Conservation (phyloP, 768 basidiomycete species). For the Hericium alpestre region DNA sequence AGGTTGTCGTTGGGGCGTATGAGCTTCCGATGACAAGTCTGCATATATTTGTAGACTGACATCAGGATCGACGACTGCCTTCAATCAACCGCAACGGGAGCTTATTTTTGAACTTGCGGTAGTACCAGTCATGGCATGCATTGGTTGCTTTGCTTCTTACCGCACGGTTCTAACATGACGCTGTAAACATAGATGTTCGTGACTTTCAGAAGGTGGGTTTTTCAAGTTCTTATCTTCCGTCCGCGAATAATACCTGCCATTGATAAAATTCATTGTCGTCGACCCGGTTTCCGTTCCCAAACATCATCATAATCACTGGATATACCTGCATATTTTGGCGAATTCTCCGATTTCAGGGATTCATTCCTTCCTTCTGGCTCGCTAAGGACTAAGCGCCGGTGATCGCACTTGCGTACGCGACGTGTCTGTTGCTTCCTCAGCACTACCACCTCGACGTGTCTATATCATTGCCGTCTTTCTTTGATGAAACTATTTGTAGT, state of each 20-base stretch:
- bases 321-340: too few relatives aligned
- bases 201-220: slow-evolving; percentile 46
- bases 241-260: slow-evolving; percentile 64
- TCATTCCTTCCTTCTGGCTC: too few relatives aligned
- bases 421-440: too few relatives aligned
- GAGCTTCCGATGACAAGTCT: slow-evolving; percentile 60
- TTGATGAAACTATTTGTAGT: too few relatives aligned
- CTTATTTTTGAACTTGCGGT: slow-evolving; percentile 81
- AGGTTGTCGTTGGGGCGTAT: slow-evolving; percentile 60
- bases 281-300: too few relatives aligned
- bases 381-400: too few relatives aligned
- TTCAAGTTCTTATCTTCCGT: slow-evolving; percentile 73
- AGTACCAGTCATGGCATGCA: slow-evolving; percentile 81
- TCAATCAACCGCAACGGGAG: slow-evolving; percentile 73
- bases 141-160: slow-evolving; percentile 9
- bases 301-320: too few relatives aligned
- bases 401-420: too few relatives aligned
- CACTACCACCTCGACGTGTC: too few relatives aligned
- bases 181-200: slow-evolving; percentile 44
- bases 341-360: too few relatives aligned
- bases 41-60: slow-evolving; percentile 78
- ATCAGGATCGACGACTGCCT: slow-evolving; percentile 76
- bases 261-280: slow-evolving; percentile 25
- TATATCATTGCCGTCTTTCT: too few relatives aligned
- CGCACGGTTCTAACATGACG: neutral